Conservation (phyloP, 1,284 basidiomycete genomes). For the Limonomyces culmigenus region DNA sequence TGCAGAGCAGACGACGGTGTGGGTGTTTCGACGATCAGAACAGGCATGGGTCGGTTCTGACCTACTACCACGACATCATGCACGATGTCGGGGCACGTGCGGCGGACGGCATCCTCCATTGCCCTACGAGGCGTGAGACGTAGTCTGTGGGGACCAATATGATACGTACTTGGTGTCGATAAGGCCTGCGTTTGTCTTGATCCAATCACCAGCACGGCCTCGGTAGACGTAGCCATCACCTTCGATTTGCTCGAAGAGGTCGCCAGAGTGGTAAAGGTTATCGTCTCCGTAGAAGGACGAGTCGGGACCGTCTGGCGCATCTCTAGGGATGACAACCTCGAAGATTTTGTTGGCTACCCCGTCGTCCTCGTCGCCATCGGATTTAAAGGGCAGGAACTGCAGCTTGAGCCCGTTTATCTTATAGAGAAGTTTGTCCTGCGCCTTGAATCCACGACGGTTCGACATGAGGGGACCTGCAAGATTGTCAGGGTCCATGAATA, state of each 20-base stretch:
- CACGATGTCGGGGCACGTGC: constrained; percentile 5
- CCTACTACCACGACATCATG: constrained; percentile 8
- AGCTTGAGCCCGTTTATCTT: background rate
- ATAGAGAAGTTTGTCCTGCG: constrained; percentile 3
- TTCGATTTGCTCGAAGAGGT: constrained; percentile 6
- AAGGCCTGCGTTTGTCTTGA: constrained; percentile 7
- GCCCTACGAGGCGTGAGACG: constrained; percentile 3
- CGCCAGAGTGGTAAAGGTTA: constrained; percentile 7
- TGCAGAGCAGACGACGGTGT: background rate
- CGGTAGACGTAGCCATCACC: constrained; percentile 7
- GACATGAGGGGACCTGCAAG: background rate
- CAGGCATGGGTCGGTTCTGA: constrained; percentile 2
- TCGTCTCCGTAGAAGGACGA: constrained; percentile 3
- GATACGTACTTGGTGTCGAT: constrained; percentile 7
- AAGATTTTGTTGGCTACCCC: constrained; percentile 3
- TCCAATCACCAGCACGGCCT: constrained; percentile 8
- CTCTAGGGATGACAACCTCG: constrained; percentile 5
- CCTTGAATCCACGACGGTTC: background rate
- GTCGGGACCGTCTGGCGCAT: constrained; percentile 6
- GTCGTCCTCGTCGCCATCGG: no score
- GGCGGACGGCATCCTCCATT: constrained; percentile 7
- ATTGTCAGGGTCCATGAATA: no score
- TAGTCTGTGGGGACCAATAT: background rate
- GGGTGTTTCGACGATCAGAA: constrained; percentile 6
- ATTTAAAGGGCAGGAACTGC: constrained; percentile 3